A percentile compares a stretch with the other conserved stretches of the same genome.
phyloP scores from a whole-genome alignment of 2,329 filamentous ascomycete genomes.

The Cordyceps pruinosa region DNA sequence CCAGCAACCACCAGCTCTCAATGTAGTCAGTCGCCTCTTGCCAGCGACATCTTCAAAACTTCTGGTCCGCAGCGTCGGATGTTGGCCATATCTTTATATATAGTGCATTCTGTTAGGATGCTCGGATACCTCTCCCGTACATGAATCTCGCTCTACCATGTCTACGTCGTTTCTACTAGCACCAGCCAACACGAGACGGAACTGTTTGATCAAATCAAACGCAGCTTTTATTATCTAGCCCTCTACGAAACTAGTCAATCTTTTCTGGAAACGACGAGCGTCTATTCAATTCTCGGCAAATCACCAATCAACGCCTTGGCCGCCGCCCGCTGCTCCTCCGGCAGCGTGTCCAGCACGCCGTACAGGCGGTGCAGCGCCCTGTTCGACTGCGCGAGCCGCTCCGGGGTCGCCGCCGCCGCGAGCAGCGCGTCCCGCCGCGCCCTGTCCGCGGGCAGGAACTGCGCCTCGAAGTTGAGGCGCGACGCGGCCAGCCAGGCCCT shows the following conservation, averaged over 20 bases:
- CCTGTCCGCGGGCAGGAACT: background rate
- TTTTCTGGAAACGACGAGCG: background rate
- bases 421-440: background rate
- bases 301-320: slow-evolving; percentile 1
- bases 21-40: background rate
- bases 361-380: background rate
- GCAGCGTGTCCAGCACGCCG: background rate
- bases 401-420: background rate
- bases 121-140: too few species aligned
- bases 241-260: background rate
- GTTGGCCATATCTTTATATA: too few species aligned
- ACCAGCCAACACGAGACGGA: background rate
- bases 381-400: background rate
- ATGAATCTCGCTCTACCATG: background rate
- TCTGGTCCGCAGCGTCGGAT: too few species aligned
- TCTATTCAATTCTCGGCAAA: background rate
- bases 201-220: background rate
- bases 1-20: background rate
- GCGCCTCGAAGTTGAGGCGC: background rate
- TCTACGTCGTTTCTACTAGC: background rate
- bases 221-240: too few species aligned
- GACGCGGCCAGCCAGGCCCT: background rate
- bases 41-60: too few species aligned
- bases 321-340: background rate
- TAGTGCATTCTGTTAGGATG: too few species aligned